Percentiles rank a stretch among this genome's conserved stretches.
phyloP scores from a whole-genome alignment of 768 basidiomycete genomes.

The Ramaria sp. region DNA sequence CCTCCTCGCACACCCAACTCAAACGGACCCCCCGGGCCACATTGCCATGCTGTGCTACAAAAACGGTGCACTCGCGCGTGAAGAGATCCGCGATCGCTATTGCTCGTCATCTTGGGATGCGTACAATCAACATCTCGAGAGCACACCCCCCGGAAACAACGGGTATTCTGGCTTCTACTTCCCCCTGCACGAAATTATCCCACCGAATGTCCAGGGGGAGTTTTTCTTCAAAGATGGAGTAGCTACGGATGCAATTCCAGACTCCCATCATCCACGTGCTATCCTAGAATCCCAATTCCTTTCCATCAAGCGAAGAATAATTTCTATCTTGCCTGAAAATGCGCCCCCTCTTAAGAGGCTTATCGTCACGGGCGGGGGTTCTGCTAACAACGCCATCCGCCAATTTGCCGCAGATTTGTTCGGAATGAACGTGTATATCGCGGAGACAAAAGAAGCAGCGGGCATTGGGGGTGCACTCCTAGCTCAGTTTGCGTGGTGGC shows the following conservation, averaged over 20 bases:
- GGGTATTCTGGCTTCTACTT: slow-evolving; percentile 69
- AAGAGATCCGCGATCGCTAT: slow-evolving; percentile 60
- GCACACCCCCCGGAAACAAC: slow-evolving; percentile 42
- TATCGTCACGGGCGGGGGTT: slow-evolving; percentile 71
- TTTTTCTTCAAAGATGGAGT: slow-evolving; percentile 42
- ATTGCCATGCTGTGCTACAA: slow-evolving; percentile 93
- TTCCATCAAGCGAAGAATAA: slow-evolving; percentile 64
- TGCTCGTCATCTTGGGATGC: slow-evolving; percentile 49
- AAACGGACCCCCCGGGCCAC: slow-evolving; percentile 37
- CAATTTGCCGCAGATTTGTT: slow-evolving; percentile 76
- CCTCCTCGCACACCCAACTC: slow-evolving; percentile 58
- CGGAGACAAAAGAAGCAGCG: slow-evolving; percentile 57
- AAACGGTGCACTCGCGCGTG: slow-evolving; percentile 74
- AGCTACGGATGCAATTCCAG: slow-evolving; percentile 26
- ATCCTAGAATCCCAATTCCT: slow-evolving; percentile 81
- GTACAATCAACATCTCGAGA: slow-evolving; percentile 58
- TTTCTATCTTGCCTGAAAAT: slow-evolving; percentile 50
- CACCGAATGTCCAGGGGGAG: slow-evolving; percentile 62
- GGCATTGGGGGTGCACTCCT: slow-evolving; percentile 62
- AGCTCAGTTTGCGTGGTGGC: slow-evolving; percentile 65
- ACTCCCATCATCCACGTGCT: slow-evolving; percentile 50
- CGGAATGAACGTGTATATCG: slow-evolving; percentile 60
- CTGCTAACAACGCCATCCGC: slow-evolving; percentile 59
- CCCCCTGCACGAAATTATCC: slow-evolving; percentile 80
- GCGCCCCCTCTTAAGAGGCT: slow-evolving; percentile 49